Base-by-base conservation (phyloP, 2,329 filamentous ascomycete species). In the Diaporthe batatas region DNA sequence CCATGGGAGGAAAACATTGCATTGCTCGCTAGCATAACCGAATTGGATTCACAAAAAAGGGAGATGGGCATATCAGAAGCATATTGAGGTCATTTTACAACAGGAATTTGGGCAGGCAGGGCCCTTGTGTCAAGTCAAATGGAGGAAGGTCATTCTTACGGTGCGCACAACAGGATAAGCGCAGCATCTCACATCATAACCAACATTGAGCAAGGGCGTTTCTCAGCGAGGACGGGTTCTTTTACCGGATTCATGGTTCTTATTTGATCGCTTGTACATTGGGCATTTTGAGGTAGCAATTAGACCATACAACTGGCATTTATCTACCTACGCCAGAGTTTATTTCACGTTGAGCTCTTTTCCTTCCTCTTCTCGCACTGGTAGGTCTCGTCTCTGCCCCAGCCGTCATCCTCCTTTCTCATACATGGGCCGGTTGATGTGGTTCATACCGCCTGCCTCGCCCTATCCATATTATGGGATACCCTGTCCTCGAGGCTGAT, bases 141-240 rank as follows among this genome's bases (percentile, higher is more conserved):
- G 57, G n/a, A 59, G 44, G 32, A 51, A 18, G 18, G 25, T 25
- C 11, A 18, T 36, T 36, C 7, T 62, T 47, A 34, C 32, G 32
- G 58, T 21, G 32, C n/a, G 21, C 62, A 29, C 44, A 12, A 36
- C 11, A 11, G 25, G 18, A 32, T 5, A 64, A 16, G 29, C 42
- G 42, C 42, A 18, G 7, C 12, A 49, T 16, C 42, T 8, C 36
- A 29, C 14, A 21, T 18, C 58, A 62, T 21, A 4, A 7, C n/a
- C 23, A 44, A 29, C 58, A 62, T 62, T 21, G 39, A 62, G 58
- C 58, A 62, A 32, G 10, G 58, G 58, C 58, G 58, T 62, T 47
- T 14, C 23, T 29, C 58, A 62, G 10, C 58, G 23, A 18, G 18
- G 36, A 23, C 21, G 25, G 58, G 11, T 62, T 47, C 10, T 29